Evolutionary conservation across 805 yeast genomes (phyloP), one percentile per base, ranked within the genome.

Genomic region (Myxozyma geophila): DNA sequence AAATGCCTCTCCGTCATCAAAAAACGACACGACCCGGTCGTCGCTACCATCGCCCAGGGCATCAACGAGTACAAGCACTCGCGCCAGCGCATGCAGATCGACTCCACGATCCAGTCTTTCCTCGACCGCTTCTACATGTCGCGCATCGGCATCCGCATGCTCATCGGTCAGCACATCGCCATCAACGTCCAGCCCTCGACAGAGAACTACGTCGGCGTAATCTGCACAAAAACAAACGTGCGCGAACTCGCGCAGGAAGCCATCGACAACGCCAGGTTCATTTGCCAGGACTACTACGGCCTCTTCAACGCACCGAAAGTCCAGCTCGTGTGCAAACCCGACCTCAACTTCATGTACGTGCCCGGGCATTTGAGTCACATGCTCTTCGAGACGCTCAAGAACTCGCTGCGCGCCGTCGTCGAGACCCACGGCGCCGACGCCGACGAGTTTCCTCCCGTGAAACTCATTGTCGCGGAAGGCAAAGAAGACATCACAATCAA

Each of bases 111-210:
- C 41, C 96, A 92, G 76, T 82, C 85, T 15, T 91, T 92, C 72
- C 79, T 91, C 67, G 97, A 92, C 77, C 76, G 95, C 39, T 91
- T 91, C 74, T 91, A 92, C 79, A 87, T 91, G 92, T 87, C 91
- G 58, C 82, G 97, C 63, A 92, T 92, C 66, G 97, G 97, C 1
- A 92, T 92, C 65, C 82, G 97, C 68, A 92, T 92, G 96, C 82
- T 91, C 47, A 89, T 91, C 72, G 97, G 97, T n/a, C 97, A 91
- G 77, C 96, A 91, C 71, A 87, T 91, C 68, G 93, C 97, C 0
- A 81, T 91, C 57, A 87, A 86, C 77, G 83, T 83, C 80, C 86
- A 87, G 54, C 88, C 88, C 19, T 70, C 75, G 46, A 75, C 81
- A 19, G 82, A 81, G 41, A 87, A 90, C 73, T 92, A 88, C 75